phyloP scores from a whole-genome alignment of 129 eudicot genomes.

The Rutidosis leptorrhynchoides region DNA sequence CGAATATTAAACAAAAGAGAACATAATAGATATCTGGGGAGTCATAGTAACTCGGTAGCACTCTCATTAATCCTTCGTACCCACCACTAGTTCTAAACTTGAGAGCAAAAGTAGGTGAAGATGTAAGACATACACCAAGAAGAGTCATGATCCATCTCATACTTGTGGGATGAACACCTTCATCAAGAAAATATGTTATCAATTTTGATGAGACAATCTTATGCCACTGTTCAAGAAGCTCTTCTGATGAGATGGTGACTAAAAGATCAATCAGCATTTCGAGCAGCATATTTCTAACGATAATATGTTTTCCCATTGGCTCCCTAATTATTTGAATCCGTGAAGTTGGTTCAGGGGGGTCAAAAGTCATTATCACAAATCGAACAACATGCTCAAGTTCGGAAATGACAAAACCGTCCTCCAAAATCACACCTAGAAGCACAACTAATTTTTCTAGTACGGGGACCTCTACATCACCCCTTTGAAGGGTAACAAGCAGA shows the following conservation, averaged over 20 bases:
- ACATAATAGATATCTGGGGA: conserved; percentile 97
- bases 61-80: conserved; percentile 80
- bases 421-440: conserved; percentile 81
- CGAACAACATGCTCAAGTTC: conserved; percentile 90
- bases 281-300: conserved; percentile 95
- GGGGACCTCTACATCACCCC: conserved; percentile 98
- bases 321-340: conserved; percentile 62
- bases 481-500: conserved; percentile 81
- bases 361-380: conserved; percentile 92
- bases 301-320: conserved; percentile 95
- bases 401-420: conserved; percentile 86
- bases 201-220: conserved; percentile 78
- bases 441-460: conserved; percentile 91
- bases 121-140: conserved; percentile 81
- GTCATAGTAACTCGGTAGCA: conserved; percentile 91
- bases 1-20: conserved; percentile 81
- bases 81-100: conserved; percentile 85
- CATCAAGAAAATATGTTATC: conserved; percentile 81
- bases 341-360: conserved; percentile 71
- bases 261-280: conserved; percentile 96
- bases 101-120: conserved; percentile 52
- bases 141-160: conserved; percentile 98
- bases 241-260: conserved; percentile 74
- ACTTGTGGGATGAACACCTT: conserved; percentile 93
- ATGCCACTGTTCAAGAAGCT: conserved; percentile 94